Evolutionary conservation across 2,329 filamentous ascomycete species (phyloP), one percentile per base, ranked within the genome.

Genomic region (Fusarium musae): DNA sequence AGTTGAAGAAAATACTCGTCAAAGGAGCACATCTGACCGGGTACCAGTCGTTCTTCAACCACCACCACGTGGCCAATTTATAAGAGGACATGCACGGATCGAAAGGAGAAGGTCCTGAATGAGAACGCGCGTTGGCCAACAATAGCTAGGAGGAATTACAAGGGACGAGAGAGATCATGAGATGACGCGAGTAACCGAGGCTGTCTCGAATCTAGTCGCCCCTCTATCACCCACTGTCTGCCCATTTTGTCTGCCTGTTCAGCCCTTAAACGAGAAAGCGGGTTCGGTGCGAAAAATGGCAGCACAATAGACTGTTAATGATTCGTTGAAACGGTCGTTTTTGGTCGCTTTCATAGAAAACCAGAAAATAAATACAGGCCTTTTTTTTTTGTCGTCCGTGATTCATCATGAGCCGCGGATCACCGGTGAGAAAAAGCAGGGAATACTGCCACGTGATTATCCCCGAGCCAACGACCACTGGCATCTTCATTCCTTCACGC

Each of bases 391-490:
- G 3, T 50, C 11, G 32, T 37, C 16, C 17, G 17, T 44, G 49
- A 43, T n/a, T 56, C n/a, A 34, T 43, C 44, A 21, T 37, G 34
- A 40, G 34, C 54, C 40, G 58, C 50, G 43, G 39, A 30, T 37
- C 49, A 23, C 49, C 37, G 56, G 47, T 19, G 32, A 34, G 34
- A 40, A 30, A 60, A 62, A 49, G 28, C 30, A 47, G 30, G 37
- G 56, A 43, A 40, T 30, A 21, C 32, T 64, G 52, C 47, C 70
- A 73, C 70, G 70, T 73, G 70, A 73, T 66, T 60, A 57, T 68
- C 63, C 49, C 69, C 17, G 56, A 71, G 68, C 62, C 61, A 68
- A 72, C 69, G 30, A 23, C 19, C n/a, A 23, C 49, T 58, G 47
- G 53, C 39, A 42, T 58, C 44, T 66, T 36, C 10, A 28, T 46